These are phyloP conservation scores for Ogataea corticis DNA, from an alignment of 805 yeast genomes.

Conservation along the genomic window DNA sequence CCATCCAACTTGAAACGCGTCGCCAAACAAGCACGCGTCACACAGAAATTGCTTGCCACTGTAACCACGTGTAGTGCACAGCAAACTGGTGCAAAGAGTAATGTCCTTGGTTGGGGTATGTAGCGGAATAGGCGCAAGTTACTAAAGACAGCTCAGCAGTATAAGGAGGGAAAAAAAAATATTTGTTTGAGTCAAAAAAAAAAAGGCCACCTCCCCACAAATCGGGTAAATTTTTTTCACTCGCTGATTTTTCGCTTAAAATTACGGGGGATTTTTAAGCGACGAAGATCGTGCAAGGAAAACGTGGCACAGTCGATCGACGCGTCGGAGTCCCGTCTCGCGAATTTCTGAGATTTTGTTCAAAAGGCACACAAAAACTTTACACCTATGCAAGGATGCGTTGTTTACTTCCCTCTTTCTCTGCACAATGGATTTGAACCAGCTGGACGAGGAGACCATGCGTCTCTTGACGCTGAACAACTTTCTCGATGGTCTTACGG, in stretches of 20 bases:
- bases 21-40: too few relatives aligned
- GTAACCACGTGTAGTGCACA: too few relatives aligned
- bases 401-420: background rate
- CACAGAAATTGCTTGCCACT: too few relatives aligned
- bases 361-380: background rate
- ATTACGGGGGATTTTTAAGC: conserved; percentile 2
- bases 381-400: background rate
- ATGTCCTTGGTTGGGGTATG: too few relatives aligned
- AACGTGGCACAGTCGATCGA: conserved; percentile 3
- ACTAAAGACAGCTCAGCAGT: conserved; percentile 5
- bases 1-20: too few relatives aligned
- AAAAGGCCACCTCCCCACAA: conserved; percentile 7
- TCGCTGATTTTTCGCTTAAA: conserved; percentile 2
- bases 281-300: background rate
- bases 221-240: background rate
- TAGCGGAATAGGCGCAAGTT: too few relatives aligned
- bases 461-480: conserved; percentile 57
- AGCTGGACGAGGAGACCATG: conserved; percentile 61
- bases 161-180: background rate
- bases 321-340: background rate
- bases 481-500: conserved; percentile 67
- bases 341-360: background rate
- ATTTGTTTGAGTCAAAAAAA: background rate
- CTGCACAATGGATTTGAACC: conserved; percentile 26
- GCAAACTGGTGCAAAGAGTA: too few relatives aligned